Base-by-base conservation (phyloP, 345 rosid species). In the Populus deltoides region DNA sequence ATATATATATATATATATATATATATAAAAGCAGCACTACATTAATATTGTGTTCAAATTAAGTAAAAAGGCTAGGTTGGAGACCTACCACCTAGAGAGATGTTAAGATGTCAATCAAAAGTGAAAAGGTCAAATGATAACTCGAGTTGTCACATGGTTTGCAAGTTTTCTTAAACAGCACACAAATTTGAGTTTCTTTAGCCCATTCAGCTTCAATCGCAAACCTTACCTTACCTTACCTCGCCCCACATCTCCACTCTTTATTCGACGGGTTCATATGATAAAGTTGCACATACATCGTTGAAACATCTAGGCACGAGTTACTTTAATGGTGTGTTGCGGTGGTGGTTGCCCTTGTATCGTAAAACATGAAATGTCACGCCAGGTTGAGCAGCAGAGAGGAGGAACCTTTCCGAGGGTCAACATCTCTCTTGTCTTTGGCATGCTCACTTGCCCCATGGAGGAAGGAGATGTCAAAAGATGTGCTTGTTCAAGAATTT, bases 111-210 rank as follows among this genome's bases (percentile, higher is more conserved):
- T 73, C 81, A 67, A 47, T 22, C 55, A n/a, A 13, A 66, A n/a
- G 27, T 27, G 68, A 79, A 73, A 67, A 20, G 29, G 69, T 79
- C 81, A 79, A 71, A 79, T 79, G 59, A 79, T 68, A 73, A 73
- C 77, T 73, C 24, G 24, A 31, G 76, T 39, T 53, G 24, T 67
- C 81, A 41, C 77, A 73, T 68, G 77, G 65, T 75, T 47, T 13
- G 10, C 53, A 55, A 53, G 72, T 39, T 66, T 76, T 24, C 57
- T 51, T 72, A 71, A 78, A 62, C 27, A 3, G 9, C 36, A 63
- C 66, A 17, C 81, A 69, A 65, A 33, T 61, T 71, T 62, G 22
- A 43, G 61, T 18, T n/a, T 62, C 16, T 25, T 71, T 45, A n/a
- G 6, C 27, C 39, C 41, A 59, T 39, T 69, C 47, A 8, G 62